Evolutionary conservation across 192 early-diverging fungal species (phyloP).

Genomic region (Coemansia sp.): DNA sequence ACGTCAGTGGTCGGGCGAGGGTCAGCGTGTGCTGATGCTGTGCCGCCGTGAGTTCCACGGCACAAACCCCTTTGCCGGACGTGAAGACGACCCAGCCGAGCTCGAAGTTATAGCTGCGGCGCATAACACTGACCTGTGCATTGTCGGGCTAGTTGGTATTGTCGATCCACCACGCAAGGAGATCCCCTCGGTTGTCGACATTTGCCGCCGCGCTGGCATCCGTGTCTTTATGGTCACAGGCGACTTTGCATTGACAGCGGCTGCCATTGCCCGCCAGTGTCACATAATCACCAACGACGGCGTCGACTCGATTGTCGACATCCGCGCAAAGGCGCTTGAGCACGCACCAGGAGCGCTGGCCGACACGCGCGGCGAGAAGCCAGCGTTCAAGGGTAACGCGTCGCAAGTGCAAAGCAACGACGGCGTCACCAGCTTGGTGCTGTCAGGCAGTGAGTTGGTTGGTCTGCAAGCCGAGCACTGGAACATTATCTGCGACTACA

Average conservation of each 20-base stretch:
- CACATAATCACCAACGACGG: slow-evolving; percentile 61
- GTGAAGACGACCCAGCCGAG: slow-evolving; percentile 12
- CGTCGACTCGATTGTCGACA: slow-evolving; percentile 26
- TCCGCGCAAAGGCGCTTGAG: slow-evolving; percentile 9
- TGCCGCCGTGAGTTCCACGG: slow-evolving; percentile 15
- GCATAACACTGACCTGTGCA: slow-evolving; percentile 39
- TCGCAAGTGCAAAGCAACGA: background rate
- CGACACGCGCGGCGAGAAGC: background rate
- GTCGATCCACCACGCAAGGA: slow-evolving; percentile 78
- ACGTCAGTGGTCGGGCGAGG: slow-evolving; percentile 53
- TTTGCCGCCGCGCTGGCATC: slow-evolving; percentile 62
- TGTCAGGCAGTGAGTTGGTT: slow-evolving; percentile 63
- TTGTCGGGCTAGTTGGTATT: slow-evolving; percentile 72
- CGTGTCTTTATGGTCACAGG: slow-evolving; percentile 81
- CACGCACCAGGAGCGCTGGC: background rate
- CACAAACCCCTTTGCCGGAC: slow-evolving; percentile 2
- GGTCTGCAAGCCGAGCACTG: slow-evolving; percentile 63
- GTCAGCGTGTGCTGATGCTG: slow-evolving; percentile 57
- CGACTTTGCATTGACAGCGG: slow-evolving; percentile 71
- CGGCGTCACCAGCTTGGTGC: slow-evolving; percentile 30
- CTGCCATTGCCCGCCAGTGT: slow-evolving; percentile 70
- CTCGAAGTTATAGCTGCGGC: slow-evolving; percentile 3
- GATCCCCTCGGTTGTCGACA: slow-evolving; percentile 58
- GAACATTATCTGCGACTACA: slow-evolving; percentile 65
- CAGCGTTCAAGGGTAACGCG: background rate